A percentile compares a stretch with the other conserved stretches of the same genome.
These are phyloP conservation scores for Zymoseptoria pseudotritici DNA, from an alignment of 2,329 filamentous ascomycete species.

Conservation along the genomic window DNA sequence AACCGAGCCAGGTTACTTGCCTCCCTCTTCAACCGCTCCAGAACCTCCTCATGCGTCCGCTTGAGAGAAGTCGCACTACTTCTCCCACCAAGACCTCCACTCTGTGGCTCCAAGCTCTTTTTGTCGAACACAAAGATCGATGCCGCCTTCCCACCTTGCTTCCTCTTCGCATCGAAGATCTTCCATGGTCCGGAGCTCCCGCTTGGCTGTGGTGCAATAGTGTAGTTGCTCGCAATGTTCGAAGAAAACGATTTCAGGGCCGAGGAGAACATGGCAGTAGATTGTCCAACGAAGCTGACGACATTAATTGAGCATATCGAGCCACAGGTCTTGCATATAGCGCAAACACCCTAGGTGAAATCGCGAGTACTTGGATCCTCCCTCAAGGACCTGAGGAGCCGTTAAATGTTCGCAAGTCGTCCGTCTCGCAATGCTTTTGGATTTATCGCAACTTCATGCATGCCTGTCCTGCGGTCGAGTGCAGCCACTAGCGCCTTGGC, in stretches of 20 bases:
- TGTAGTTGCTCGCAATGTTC: slow-evolving; percentile 90
- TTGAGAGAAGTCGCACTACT: slow-evolving; percentile 65
- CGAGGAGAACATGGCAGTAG: slow-evolving; percentile 72
- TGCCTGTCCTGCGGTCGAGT: too few species aligned
- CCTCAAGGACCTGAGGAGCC: not conserved
- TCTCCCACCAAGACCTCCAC: slow-evolving; percentile 47
- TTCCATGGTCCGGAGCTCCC: slow-evolving; percentile 89
- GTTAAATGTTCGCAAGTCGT: not conserved
- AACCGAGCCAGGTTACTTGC: slow-evolving; percentile 80
- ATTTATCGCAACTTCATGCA: not conserved
- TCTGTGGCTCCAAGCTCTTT: slow-evolving; percentile 69
- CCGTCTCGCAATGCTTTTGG: not conserved
- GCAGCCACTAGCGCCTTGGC: too few species aligned
- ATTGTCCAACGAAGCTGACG: not conserved
- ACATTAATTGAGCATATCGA: not conserved
- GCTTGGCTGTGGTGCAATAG: slow-evolving; percentile 66
- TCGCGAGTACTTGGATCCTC: too few species aligned
- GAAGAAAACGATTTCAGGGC: slow-evolving; percentile 90
- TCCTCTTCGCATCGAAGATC: slow-evolving; percentile 96
- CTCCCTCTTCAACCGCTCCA: slow-evolving; percentile 86
- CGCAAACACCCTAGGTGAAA: not conserved
- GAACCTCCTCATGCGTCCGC: slow-evolving; percentile 76
- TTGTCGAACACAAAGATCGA: slow-evolving; percentile 94
- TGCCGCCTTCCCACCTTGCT: slow-evolving; percentile 78
- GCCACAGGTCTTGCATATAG: not conserved